A percentile compares a stretch with the other conserved stretches of the same genome.
These are phyloP conservation scores for Candolleomyces aberdarensis DNA, from an alignment of 768 basidiomycete genomes.

Conservation along the genomic window DNA sequence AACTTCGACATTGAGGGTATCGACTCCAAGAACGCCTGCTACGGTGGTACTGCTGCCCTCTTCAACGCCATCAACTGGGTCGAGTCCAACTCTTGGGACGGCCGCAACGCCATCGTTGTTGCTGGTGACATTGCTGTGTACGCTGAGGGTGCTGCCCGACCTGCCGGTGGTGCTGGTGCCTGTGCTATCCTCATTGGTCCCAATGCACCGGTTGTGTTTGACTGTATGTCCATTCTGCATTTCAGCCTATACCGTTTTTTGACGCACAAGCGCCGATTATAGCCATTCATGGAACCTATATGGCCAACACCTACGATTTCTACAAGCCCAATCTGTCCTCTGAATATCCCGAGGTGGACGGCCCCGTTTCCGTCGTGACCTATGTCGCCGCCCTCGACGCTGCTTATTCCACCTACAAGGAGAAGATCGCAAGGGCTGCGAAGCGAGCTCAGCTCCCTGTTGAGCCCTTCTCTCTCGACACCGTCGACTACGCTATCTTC, in stretches of 20 bases:
- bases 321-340: conserved; percentile 97
- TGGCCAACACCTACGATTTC: conserved; percentile 98
- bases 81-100: conserved; percentile 95
- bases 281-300: conserved; percentile 96
- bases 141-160: conserved; percentile 91
- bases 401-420: conserved; percentile 80
- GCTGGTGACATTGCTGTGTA: conserved; percentile 98
- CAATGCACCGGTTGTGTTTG: conserved; percentile 90
- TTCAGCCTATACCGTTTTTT: conserved; percentile 9
- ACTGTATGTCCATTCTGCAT: conserved; percentile 61
- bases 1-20: conserved; percentile 99
- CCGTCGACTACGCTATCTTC: conserved; percentile 92
- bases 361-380: conserved; percentile 91
- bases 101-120: conserved; percentile 95
- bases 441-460: conserved; percentile 44
- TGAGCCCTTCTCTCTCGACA: conserved; percentile 68
- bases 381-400: conserved; percentile 93
- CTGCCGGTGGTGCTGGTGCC: conserved; percentile 96
- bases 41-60: conserved; percentile 96
- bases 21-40: conserved; percentile 99
- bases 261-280: conserved; percentile 12
- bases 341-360: conserved; percentile 96
- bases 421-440: conserved; percentile 69
- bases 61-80: conserved; percentile 99
- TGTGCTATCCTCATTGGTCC: conserved; percentile 95